These are phyloP conservation scores for Hyaloscypha variabilis DNA, from an alignment of 495 filamentous ascomycete species.

Conservation along the genomic window DNA sequence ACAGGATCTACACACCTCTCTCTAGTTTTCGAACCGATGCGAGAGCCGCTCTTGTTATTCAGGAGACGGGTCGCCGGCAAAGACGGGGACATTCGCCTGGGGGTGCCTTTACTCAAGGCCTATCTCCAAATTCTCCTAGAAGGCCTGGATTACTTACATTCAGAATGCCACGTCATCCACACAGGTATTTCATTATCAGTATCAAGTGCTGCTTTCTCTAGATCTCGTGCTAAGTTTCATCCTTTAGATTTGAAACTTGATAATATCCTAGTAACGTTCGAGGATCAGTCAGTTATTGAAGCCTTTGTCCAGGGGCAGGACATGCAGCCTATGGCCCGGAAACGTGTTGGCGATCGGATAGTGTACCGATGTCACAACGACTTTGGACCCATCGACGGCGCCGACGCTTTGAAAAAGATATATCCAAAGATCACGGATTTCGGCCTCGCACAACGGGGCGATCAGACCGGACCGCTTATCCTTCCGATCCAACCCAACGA, in stretches of 20 bases:
- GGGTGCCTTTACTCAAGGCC: constrained; percentile 38
- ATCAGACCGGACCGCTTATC: constrained; percentile 39
- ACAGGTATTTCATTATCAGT: constrained; percentile 32
- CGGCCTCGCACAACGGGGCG: constrained; percentile 39
- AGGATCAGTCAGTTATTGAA: constrained; percentile 45
- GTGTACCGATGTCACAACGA: constrained; percentile 46
- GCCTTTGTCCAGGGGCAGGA: constrained; percentile 42
- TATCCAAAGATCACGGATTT: constrained; percentile 45
- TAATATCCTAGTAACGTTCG: constrained; percentile 49
- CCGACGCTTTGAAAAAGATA: constrained; percentile 35
- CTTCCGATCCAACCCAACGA: constrained; percentile 44
- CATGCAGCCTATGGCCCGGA: constrained; percentile 43
- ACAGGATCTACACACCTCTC: constrained; percentile 42
- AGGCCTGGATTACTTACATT: constrained; percentile 50
- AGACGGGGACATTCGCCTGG: constrained; percentile 30
- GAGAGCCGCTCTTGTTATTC: constrained; percentile 44
- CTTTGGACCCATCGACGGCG: constrained; percentile 33
- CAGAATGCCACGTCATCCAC: constrained; percentile 40
- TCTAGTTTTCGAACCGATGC: constrained; percentile 46
- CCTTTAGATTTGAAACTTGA: constrained; percentile 48
- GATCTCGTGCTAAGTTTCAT: no score
- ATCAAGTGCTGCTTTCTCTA: no score
- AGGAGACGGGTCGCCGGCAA: constrained; percentile 35
- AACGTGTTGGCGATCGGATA: constrained; percentile 39
- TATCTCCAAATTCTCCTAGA: constrained; percentile 44